These are phyloP conservation scores for Rosa hybrid DNA, from an alignment of 331 rosid species.

Conservation along the genomic window DNA sequence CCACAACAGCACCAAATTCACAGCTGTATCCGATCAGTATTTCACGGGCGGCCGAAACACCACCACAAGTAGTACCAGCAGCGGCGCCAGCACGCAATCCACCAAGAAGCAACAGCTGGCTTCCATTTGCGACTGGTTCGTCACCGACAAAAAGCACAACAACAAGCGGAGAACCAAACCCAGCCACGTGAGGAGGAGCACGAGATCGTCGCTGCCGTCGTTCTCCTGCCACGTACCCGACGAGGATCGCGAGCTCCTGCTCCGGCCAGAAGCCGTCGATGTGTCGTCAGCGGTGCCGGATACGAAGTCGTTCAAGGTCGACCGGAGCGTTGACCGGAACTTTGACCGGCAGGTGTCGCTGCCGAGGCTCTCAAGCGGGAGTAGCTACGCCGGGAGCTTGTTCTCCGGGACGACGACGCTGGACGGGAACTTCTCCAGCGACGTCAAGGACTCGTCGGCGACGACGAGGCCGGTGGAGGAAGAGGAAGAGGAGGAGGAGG, in stretches of 20 bases:
- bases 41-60: slow-evolving; percentile 3
- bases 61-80: slow-evolving; percentile 15
- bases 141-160: slow-evolving; percentile 39
- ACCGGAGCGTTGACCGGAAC: slow-evolving; percentile 48
- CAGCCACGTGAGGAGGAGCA: slow-evolving; percentile 44
- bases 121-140: slow-evolving; percentile 60
- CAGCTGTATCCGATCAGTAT: slow-evolving; percentile 6
- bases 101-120: slow-evolving; percentile 44
- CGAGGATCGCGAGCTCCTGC: slow-evolving; percentile 53
- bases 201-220: neutral
- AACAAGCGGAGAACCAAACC: slow-evolving; percentile 11
- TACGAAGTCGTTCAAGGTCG: slow-evolving; percentile 29
- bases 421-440: slow-evolving; percentile 62
- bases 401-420: slow-evolving; percentile 75
- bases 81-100: neutral
- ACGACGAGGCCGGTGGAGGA: slow-evolving; percentile 33
- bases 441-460: slow-evolving; percentile 51
- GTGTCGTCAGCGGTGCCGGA: neutral
- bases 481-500: neutral
- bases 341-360: slow-evolving; percentile 76
- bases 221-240: slow-evolving; percentile 32
- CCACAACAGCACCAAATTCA: neutral
- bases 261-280: slow-evolving; percentile 26
- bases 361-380: slow-evolving; percentile 71
- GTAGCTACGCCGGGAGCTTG: slow-evolving; percentile 89